Base-by-base conservation (phyloP, 2,329 filamentous ascomycete genomes). In the Thelonectria blattea region DNA sequence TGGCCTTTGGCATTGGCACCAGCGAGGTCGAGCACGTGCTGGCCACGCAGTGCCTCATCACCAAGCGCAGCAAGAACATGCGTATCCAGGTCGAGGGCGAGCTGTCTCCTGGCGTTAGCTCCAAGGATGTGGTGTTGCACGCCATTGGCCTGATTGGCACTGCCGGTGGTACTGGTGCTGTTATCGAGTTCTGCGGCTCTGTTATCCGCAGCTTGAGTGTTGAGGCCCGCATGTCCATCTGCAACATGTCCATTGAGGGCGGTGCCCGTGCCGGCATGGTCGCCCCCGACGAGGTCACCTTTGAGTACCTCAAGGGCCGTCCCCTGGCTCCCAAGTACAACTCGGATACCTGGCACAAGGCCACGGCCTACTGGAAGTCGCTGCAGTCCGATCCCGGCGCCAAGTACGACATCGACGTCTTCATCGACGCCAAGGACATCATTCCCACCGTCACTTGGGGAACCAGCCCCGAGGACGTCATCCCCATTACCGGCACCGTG, bases 1-100 rank as follows among this genome's bases (percentile, higher is more conserved):
- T 98, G 64, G 95, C 95, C 42, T 97, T 97, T 74, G 95, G 95
- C 77, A 99, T 99, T 73, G 95, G 95, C 71, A 99, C 95, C 64
- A 96, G 92, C 75, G 95, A 99, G 81, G 95, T 98, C 68, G 95
- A 99, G 85, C 94, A 99, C 79, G 95, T 99, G 64, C 86, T 99
- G 58, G 95, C 95, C 53, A 98, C 95, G 14, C 95, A 98, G 79
- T 97, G 93, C 61, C 83, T 99, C 67, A 93, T 97, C 76, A 96
- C 93, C 65, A 92, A 92, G 81, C 86, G 93, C 74, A 97, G 92
- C 80, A 98, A 97, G 83, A 98, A 99, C 83, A 98, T 99, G 94
- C 90, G 92, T 73, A 90, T 99, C 71, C 91, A 97, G 79, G 91
- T 98, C 62, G 92, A 98, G 68, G 95, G 95, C 55, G 88, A 94